Evolutionary conservation across 139 green algal species (phyloP).

Genomic region (Zygnema cylindricum): DNA sequence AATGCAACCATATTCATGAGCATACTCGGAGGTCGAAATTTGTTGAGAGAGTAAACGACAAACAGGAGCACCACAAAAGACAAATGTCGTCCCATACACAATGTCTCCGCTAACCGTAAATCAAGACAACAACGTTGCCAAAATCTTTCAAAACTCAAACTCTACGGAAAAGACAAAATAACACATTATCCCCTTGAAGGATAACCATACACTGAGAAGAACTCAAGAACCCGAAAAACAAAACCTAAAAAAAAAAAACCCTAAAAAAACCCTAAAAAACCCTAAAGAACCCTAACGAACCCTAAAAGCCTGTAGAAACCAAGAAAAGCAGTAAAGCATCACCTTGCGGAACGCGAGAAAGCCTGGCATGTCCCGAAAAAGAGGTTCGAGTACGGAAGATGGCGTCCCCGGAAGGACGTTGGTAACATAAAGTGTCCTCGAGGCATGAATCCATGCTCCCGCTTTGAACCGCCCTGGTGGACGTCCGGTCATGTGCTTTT

Average conservation of each 20-base stretch:
- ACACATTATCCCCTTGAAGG: neutral
- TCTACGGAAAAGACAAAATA: neutral
- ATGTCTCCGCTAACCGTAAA: no score
- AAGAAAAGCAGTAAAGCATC: neutral
- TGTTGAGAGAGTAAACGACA: no score
- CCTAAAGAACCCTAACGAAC: neutral
- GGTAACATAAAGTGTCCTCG: slow-evolving; percentile 57
- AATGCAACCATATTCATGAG: no score
- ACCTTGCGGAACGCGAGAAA: slow-evolving; percentile 48
- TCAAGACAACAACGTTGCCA: no score
- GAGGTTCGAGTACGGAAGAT: slow-evolving; percentile 28
- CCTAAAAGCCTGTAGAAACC: neutral
- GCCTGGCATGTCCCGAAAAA: slow-evolving; percentile 41
- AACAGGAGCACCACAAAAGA: no score
- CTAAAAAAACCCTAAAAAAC: no score
- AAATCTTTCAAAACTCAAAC: no score
- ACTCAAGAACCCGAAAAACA: neutral
- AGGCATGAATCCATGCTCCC: slow-evolving; percentile 42
- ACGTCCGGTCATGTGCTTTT: no score
- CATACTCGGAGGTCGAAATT: no score
- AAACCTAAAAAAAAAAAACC: no score
- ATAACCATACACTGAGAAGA: neutral
- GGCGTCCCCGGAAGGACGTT: slow-evolving; percentile 43
- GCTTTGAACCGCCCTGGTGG: no score
- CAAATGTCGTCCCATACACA: no score